A percentile compares a stretch with the other conserved stretches of the same genome.
These are phyloP conservation scores for Russula sp. DNA, from an alignment of 768 basidiomycete species.

Conservation along the genomic window DNA sequence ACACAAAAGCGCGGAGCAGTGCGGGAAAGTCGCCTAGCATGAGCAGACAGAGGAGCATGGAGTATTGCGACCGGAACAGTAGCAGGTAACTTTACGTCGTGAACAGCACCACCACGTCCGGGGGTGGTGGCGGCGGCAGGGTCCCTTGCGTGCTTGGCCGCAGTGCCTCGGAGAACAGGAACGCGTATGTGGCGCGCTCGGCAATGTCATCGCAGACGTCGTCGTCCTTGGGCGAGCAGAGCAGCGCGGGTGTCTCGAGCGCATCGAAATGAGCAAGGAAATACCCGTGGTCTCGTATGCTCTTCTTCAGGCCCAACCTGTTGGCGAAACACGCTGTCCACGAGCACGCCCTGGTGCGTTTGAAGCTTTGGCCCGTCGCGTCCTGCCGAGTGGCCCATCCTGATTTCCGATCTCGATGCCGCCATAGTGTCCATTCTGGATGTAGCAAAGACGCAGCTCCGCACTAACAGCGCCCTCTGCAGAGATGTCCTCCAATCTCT, in stretches of 20 bases:
- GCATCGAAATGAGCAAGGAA: slow-evolving; percentile 82
- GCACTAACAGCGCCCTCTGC: slow-evolving; percentile 47
- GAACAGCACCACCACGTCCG: slow-evolving; percentile 54
- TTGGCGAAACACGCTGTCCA: slow-evolving; percentile 50
- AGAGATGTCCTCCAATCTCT: slow-evolving; percentile 58
- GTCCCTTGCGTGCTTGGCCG: slow-evolving; percentile 52
- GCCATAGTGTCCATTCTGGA: slow-evolving; percentile 73
- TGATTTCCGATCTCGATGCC: slow-evolving; percentile 78
- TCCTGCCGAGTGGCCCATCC: slow-evolving; percentile 65
- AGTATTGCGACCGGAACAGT: slow-evolving; percentile 82
- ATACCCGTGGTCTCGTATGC: slow-evolving; percentile 77
- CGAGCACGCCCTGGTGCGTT: slow-evolving; percentile 59
- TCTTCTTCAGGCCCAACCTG: slow-evolving; percentile 61
- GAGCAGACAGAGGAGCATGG: slow-evolving; percentile 64
- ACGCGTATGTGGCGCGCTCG: slow-evolving; percentile 58
- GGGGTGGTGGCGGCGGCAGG: slow-evolving; percentile 29
- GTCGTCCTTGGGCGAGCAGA: background rate
- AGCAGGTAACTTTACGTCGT: slow-evolving; percentile 83
- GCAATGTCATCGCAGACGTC: slow-evolving; percentile 36
- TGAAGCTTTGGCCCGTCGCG: slow-evolving; percentile 48
- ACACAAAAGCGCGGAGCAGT: slow-evolving; percentile 56
- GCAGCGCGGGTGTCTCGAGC: slow-evolving; percentile 40
- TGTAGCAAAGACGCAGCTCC: slow-evolving; percentile 70
- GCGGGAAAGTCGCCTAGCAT: slow-evolving; percentile 70
- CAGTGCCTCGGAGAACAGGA: slow-evolving; percentile 57